These are phyloP conservation scores for Didymella exigua DNA, from an alignment of 2,329 filamentous ascomycete genomes.

Conservation along the genomic window DNA sequence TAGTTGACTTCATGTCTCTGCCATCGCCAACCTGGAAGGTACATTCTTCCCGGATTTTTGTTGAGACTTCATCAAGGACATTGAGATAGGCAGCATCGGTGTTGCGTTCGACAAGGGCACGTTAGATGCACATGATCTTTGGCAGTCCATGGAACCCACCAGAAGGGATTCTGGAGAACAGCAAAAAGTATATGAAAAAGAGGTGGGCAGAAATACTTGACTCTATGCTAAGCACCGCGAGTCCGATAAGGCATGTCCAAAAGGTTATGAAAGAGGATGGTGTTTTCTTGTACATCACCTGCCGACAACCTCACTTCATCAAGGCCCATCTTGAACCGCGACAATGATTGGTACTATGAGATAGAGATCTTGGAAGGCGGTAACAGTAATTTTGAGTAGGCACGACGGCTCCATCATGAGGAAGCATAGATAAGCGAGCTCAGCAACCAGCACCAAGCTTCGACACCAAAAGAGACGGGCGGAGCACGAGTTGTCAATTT, in stretches of 20 bases:
- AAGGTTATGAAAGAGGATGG: constrained; percentile 57
- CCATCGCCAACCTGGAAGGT: no score
- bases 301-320: constrained; percentile 41
- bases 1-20: constrained; percentile 60
- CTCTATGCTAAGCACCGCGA: no score
- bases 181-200: constrained; percentile 55
- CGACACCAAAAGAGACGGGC: not conserved
- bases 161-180: constrained; percentile 56
- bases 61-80: constrained; percentile 52
- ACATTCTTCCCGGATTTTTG: no score
- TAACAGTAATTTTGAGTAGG: constrained; percentile 17
- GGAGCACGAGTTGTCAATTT: not conserved
- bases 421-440: constrained; percentile 1
- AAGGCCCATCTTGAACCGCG: constrained; percentile 33
- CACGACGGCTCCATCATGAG: constrained; percentile 13
- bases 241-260: constrained; percentile 45
- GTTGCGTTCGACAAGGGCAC: constrained; percentile 65
- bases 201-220: constrained; percentile 45
- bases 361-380: constrained; percentile 28
- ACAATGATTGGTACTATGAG: constrained; percentile 30
- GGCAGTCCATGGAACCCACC: constrained; percentile 61
- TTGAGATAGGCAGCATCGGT: constrained; percentile 54
- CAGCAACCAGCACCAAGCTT: not conserved
- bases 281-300: constrained; percentile 57
- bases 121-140: constrained; percentile 62